These are phyloP conservation scores for Ilex aquifolium DNA, from an alignment of 257 asterid species.

Conservation along the genomic window DNA sequence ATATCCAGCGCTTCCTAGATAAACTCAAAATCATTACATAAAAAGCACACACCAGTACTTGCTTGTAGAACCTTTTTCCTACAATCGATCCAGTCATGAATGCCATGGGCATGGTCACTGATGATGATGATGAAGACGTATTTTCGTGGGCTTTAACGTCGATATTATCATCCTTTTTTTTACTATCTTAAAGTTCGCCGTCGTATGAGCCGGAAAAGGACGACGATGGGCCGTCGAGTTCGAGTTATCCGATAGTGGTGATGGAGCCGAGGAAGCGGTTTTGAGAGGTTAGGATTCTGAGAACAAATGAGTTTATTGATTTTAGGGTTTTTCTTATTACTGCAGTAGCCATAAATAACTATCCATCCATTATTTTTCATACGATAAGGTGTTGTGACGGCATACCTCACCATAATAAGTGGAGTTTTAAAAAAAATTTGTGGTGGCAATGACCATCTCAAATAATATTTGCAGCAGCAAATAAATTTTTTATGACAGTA, in stretches of 20 bases:
- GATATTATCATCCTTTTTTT: constrained; percentile 29
- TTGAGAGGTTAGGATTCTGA: constrained; percentile 25
- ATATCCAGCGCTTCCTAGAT: too few species aligned
- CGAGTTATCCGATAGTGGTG: constrained; percentile 33
- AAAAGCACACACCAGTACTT: too few species aligned
- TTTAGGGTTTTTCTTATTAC: constrained; percentile 37
- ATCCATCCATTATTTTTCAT: too few species aligned
- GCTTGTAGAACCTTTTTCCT: constrained; percentile 74
- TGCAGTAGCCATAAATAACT: constrained; percentile 78
- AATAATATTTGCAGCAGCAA: too few species aligned
- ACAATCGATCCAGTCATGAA: constrained; percentile 96
- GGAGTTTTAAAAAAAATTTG: too few species aligned
- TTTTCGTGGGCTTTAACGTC: constrained; percentile 38
- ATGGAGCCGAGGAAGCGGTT: constrained; percentile 30
- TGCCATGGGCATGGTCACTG: constrained; percentile 84
- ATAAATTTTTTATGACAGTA: too few species aligned
- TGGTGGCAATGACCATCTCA: too few species aligned
- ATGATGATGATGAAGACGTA: constrained; percentile 25
- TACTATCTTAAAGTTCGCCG: constrained; percentile 8
- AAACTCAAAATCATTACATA: too few species aligned
- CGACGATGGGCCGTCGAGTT: constrained; percentile 24
- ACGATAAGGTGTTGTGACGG: too few species aligned
- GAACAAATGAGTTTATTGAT: constrained; percentile 25
- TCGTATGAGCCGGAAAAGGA: constrained; percentile 48
- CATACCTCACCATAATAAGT: too few species aligned